Conservation (phyloP, 305 asterid genomes). For the Fraxinus latifolia region DNA sequence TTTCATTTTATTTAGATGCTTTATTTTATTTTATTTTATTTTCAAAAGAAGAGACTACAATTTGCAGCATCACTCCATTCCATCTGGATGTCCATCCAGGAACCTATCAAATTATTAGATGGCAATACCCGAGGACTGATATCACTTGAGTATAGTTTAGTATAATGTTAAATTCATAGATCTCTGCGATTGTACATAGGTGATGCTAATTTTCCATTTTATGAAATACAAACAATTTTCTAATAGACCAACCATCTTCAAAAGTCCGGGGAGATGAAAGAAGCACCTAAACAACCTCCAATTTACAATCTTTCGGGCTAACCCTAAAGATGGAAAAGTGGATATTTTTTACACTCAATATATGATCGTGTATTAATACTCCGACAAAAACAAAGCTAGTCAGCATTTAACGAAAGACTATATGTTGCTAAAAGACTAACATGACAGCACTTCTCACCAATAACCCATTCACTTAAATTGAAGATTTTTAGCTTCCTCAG, state of each 20-base stretch:
- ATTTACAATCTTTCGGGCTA: background rate
- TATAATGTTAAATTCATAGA: background rate
- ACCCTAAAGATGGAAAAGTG: background rate
- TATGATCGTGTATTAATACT: background rate
- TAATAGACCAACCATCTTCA: background rate
- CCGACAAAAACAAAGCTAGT: background rate
- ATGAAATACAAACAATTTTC: background rate
- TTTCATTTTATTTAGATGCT: background rate
- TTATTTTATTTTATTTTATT: background rate
- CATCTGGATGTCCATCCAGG: background rate
- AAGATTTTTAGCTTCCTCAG: background rate
- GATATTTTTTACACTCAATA: background rate
- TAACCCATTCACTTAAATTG: background rate
- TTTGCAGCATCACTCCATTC: background rate
- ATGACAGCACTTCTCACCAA: background rate
- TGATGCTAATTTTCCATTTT: background rate
- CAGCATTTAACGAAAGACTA: background rate
- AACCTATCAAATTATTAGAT: background rate
- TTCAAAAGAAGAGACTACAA: background rate
- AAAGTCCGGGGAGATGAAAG: background rate
- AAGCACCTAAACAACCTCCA: background rate
- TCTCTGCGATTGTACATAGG: background rate
- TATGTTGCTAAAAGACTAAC: background rate
- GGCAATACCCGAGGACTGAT: background rate
- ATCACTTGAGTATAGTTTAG: background rate